Evolutionary conservation across 805 yeast species (phyloP), one percentile per base, ranked within the genome.

Genomic region (Allodekkera sacchari): DNA sequence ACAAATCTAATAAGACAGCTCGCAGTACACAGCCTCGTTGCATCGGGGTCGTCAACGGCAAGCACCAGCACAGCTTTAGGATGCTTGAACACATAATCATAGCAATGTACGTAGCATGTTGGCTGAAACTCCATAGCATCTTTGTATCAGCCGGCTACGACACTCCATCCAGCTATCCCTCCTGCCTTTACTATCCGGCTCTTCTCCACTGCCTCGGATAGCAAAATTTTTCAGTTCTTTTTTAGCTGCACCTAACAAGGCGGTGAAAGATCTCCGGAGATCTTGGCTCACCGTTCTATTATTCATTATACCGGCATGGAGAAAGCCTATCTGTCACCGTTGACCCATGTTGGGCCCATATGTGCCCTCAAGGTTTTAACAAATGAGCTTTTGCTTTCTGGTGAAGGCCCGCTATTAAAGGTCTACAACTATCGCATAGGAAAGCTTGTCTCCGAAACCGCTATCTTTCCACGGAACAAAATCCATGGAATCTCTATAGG

Each of bases 401-500:
- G 89, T 0, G 71, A 75, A 40, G 96, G 96, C 0, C 80, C 92
- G 3, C 52, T 52, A 9, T 49, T 87, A 33, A 68, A 71, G 42
- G 55, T 75, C 1, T 79, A 71, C 51, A 61, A 70, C 38, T 62
- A 71, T 47, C 47, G 42, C 11, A 48, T 59, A 0, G 39, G 44
- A 11, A 32, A 29, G 27, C 30, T 71, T 14, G 18, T 73, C 3
- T 53, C 48, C 34, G 48, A 57, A 14, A 55, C 59, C 24, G 63
- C 64, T 32, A 53, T 83, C 1, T 82, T 89, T 51, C 52, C 55
- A n/a, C 63, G 75, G 33, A 83, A 84, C 55, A 88, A 85, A 49
- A 76, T 89, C 22, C 96, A 89, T 50, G 82, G 84, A n/a, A 72
- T 89, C 20, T 53, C 65, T 3, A 51, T 73, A 2, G 54, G 57